Evolutionary conservation across 2,329 filamentous ascomycete genomes (phyloP).

Genomic region (Fusarium sp.): DNA sequence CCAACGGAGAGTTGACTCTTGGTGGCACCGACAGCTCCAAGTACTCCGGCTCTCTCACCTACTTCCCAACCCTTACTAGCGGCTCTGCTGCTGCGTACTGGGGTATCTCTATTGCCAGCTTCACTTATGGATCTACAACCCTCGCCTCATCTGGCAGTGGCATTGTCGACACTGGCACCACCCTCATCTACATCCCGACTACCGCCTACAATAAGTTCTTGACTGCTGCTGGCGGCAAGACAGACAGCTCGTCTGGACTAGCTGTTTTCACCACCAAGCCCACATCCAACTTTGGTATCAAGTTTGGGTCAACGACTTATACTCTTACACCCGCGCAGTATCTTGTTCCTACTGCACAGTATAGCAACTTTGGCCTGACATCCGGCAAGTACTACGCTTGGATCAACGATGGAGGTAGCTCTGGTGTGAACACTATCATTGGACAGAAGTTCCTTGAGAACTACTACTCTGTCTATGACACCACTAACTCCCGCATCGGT

Average conservation of each 20-base stretch:
- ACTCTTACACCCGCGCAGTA: neutral
- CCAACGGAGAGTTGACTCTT: neutral
- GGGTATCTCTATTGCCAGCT: neutral
- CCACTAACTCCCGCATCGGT: neutral
- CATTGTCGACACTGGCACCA: neutral
- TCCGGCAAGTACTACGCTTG: neutral
- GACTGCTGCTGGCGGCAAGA: neutral
- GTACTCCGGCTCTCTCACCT: neutral
- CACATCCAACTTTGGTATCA: neutral
- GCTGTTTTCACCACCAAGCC: neutral
- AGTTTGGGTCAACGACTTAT: neutral
- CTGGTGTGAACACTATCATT: neutral
- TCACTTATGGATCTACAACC: neutral
- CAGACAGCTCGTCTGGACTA: neutral
- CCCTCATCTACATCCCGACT: neutral
- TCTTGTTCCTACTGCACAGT: neutral
- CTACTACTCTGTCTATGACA: neutral
- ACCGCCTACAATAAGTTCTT: neutral
- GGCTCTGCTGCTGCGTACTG: neutral
- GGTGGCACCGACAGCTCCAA: neutral
- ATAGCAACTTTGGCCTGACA: neutral
- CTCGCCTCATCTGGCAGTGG: neutral
- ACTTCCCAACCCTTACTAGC: neutral
- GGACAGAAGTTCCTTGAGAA: neutral
- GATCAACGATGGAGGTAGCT: neutral